Evolutionary conservation across 2,329 filamentous ascomycete species (phyloP), one percentile per base, ranked within the genome.

Genomic region (Alternaria conjuncta): DNA sequence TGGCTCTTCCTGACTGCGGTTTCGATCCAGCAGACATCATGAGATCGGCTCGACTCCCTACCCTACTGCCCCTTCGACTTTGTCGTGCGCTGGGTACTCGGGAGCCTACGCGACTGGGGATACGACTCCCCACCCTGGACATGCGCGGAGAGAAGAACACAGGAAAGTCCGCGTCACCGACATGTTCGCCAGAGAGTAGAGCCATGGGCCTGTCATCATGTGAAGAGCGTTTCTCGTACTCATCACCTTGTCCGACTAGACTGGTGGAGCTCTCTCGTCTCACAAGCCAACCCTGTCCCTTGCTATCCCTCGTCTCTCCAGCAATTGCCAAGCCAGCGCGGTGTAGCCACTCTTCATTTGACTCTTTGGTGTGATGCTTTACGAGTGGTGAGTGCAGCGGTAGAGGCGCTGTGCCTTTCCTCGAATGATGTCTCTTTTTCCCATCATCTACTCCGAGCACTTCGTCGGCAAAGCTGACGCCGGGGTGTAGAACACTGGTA

Each of bases 231-330:
- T 68, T 68, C 8, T 80, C 78, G 50, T 78, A 74, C 36, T 78
- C 71, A 15, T 81, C 73, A 28, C 64, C 66, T 15, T 84, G 78
- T 2, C 78, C 74, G 10, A 84, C 82, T 3, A 89, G 79, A 49
- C 83, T 85, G 1, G 87, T 89, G 1, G 84, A 85, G 64, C 84
- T 87, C 65, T 86, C 84, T 25, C 86, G 81, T 55, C 87, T 84
- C 3, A 82, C 80, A 4, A 89, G 81, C 87, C 87, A 89, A 59
- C 84, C 85, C 71, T 89, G 87, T n/a, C 88, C 88, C 68, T 89
- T 89, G 61, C 84, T 84, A 68, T 89, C 87, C 41, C 87, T 81
- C 6, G 86, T 84, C 20, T 87, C 83, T 5, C 85, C 84, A 3
- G 87, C 85, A 6, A 89, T 84, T 0, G 84, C 84, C 8, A 87